A percentile compares a stretch with the other conserved stretches of the same genome.
phyloP scores from a whole-genome alignment of 805 yeast genomes.

The Hanseniaspora pseudoguilliermondii region DNA sequence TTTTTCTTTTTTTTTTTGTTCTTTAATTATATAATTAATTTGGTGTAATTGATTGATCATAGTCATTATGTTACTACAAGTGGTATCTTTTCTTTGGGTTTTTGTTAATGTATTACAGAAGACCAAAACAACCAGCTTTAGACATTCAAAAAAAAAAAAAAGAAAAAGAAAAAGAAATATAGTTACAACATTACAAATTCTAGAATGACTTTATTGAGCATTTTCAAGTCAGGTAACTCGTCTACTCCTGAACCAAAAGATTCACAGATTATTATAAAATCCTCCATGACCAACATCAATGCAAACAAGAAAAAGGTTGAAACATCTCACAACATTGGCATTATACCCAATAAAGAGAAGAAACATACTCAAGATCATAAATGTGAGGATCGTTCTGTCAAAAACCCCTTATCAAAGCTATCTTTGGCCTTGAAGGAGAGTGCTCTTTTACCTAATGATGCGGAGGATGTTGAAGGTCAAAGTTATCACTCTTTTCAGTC shows the following conservation, averaged over 20 bases:
- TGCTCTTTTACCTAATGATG: background rate
- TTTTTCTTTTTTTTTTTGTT: too few species aligned
- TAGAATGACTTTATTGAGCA: background rate
- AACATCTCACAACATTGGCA: too few species aligned
- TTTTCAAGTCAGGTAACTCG: background rate
- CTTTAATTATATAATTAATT: too few species aligned
- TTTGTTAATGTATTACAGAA: too few species aligned
- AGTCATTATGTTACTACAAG: too few species aligned
- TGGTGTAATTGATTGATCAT: too few species aligned
- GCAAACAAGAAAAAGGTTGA: background rate
- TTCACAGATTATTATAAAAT: background rate
- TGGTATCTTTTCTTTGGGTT: too few species aligned
- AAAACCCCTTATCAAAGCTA: background rate
- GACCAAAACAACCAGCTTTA: too few species aligned
- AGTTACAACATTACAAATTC: background rate
- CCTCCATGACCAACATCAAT: background rate
- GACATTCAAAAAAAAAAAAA: too few species aligned
- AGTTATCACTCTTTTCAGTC: background rate
- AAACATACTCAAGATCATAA: background rate
- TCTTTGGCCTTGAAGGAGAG: background rate
- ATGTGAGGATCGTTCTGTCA: background rate
- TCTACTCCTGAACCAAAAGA: background rate
- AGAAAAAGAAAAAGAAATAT: background rate
- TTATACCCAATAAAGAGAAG: too few species aligned
- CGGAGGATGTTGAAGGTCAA: background rate